Percentiles rank a stretch among this genome's conserved stretches.
Conservation (phyloP, 2,329 filamentous ascomycete genomes). For the Colletotrichum karsti region DNA sequence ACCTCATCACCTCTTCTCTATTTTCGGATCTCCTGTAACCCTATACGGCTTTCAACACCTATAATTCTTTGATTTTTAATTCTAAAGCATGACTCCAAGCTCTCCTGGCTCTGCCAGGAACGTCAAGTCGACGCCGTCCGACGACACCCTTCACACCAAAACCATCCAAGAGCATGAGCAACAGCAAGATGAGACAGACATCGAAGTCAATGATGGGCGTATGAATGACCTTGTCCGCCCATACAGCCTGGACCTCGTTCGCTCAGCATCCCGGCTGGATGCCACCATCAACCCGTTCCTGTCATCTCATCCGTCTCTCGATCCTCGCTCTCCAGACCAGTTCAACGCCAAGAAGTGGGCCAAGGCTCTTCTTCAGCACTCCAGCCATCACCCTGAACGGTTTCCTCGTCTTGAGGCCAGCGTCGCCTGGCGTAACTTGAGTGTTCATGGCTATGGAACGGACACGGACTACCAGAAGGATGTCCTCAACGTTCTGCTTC, state of each 20-base stretch:
- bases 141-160: not conserved
- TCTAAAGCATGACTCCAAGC: not conserved
- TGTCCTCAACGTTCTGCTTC: slow-evolving; percentile 38
- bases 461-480: slow-evolving; percentile 45
- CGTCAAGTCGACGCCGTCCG: not conserved
- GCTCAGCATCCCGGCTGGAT: slow-evolving; percentile 15
- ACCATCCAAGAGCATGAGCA: not conserved
- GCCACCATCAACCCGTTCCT: slow-evolving; percentile 35
- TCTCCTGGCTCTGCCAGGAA: not conserved
- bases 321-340: slow-evolving; percentile 50
- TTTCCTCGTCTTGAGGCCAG: slow-evolving; percentile 47
- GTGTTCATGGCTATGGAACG: slow-evolving; percentile 46
- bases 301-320: slow-evolving; percentile 41
- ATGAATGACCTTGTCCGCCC: slow-evolving; percentile 17
- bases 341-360: slow-evolving; percentile 56
- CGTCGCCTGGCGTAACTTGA: slow-evolving; percentile 46
- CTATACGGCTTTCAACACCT: too few relatives aligned
- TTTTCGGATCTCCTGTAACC: too few relatives aligned
- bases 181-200: not conserved
- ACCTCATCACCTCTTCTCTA: too few relatives aligned
- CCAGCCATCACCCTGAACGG: slow-evolving; percentile 41
- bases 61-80: too few relatives aligned
- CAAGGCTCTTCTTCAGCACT: slow-evolving; percentile 52
- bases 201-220: not conserved
- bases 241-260: slow-evolving; percentile 30